Evolutionary conservation across 2,329 filamentous ascomycete genomes (phyloP), one percentile per base, ranked within the genome.

Genomic region (Colletotrichum filicis): DNA sequence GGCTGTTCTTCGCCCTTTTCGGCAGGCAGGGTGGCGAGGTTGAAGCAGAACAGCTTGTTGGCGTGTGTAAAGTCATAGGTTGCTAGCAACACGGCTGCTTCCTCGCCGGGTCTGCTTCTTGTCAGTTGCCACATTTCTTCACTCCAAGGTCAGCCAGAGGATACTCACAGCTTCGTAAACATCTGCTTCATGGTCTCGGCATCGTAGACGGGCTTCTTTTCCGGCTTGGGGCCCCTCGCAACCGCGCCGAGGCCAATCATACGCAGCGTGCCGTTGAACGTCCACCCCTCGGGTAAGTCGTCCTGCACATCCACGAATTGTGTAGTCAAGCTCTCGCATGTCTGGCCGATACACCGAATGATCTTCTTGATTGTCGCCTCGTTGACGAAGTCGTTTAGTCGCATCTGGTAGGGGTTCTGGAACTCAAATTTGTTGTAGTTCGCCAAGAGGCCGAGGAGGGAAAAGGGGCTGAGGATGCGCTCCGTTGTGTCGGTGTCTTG

Each of bases 381-480:
- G 79, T 99, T 98, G 78, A 98, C 95, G 82, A 98, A 98, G 81
- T 98, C 95, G 78, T 96, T 95, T 19, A 99, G 88, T 32, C 96
- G 93, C 75, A 97, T 86, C 78, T 97, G 93, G 78, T 99, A 99
- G 0, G 96, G 96, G 77, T 99, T 99, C 80, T 98, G 95, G 70
- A 97, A 96, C 82, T 99, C 97, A 79, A 99, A 99, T 82, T 98
- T 99, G 88, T 99, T 98, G 88, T 98, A 98, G 84, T 98, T 99
- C 76, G 94, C 94, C 66, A 99, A 86, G 4, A 98, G 87, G 14
- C 96, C 96, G 24, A 98, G 87, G 11, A 98, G 89, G 16, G 93
- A 90, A 76, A 98, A 95, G 0, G 96, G 93, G 71, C 94, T 90
- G 56, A 94, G 89, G 71, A 90, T 90, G 78, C 88, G 87, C 22